Evolutionary conservation across 73 alveolate species (phyloP).

Genomic region (Paramecium caudatum): DNA sequence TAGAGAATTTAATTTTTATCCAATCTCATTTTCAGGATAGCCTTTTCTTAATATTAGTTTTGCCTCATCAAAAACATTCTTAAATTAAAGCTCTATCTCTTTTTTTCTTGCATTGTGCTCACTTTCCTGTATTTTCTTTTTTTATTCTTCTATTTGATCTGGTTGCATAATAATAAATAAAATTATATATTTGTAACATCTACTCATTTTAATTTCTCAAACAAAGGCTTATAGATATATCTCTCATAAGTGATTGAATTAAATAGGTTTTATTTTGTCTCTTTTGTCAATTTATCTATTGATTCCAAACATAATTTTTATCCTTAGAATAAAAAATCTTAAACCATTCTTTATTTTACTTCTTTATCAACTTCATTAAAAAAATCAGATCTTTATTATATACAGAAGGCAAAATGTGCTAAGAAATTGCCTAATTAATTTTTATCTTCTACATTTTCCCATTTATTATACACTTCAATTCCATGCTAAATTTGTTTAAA

Average conservation of each 20-base stretch:
- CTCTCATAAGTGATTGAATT: not conserved
- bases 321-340: conserved; percentile 13
- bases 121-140: conserved; percentile 17
- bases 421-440: conserved; percentile 22
- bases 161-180: not conserved
- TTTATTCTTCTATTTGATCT: conserved; percentile 9
- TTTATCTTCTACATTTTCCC: conserved; percentile 1
- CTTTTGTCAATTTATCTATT: not conserved
- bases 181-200: not conserved
- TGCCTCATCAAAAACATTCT: conserved; percentile 53
- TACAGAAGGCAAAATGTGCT: conserved; percentile 5
- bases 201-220: conserved; percentile 29
- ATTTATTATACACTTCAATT: conserved; percentile 8
- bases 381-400: conserved; percentile 6
- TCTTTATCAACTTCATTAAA: conserved; percentile 50
- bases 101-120: conserved; percentile 52
- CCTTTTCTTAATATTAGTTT: not conserved
- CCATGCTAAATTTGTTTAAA: not conserved
- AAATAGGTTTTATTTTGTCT: not conserved
- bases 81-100: conserved; percentile 15
- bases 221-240: conserved; percentile 23
- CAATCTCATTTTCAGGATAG: conserved; percentile 14
- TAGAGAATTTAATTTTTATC: not conserved
- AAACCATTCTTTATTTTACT: not conserved
- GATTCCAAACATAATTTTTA: conserved; percentile 9